Percentiles rank a stretch among this genome's conserved stretches.
These are phyloP conservation scores for Clitoria ternatea DNA, from an alignment of 306 rosid genomes.

Conservation along the genomic window DNA sequence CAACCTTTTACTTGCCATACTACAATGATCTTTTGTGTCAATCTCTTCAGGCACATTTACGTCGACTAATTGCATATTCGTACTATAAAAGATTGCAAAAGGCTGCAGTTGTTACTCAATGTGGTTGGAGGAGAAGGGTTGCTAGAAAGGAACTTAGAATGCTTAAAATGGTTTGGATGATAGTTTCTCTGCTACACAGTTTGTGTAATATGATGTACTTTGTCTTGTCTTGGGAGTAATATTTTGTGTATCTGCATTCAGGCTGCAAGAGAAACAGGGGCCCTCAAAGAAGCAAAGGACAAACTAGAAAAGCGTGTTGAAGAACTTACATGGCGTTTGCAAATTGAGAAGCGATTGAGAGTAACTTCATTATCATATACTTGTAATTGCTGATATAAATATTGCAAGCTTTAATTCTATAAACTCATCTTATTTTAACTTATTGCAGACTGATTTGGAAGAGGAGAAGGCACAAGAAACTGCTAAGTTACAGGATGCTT, in stretches of 20 bases:
- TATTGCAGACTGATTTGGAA: slow-evolving; percentile 87
- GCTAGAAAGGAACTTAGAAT: slow-evolving; percentile 91
- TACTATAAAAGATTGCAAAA: slow-evolving; percentile 81
- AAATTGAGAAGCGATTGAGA: slow-evolving; percentile 94
- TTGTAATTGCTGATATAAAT: slow-evolving; percentile 3
- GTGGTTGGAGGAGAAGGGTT: slow-evolving; percentile 94
- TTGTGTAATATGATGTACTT: slow-evolving; percentile 24
- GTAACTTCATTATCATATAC: slow-evolving; percentile 43
- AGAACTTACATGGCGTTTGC: slow-evolving; percentile 99
- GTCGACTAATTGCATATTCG: slow-evolving; percentile 62
- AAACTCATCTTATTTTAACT: slow-evolving; percentile 19
- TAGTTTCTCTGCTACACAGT: slow-evolving; percentile 20
- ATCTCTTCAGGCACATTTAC: slow-evolving; percentile 69
- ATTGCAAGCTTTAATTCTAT: slow-evolving; percentile 3
- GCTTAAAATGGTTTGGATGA: slow-evolving; percentile 80
- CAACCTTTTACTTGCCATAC: slow-evolving; percentile 16
- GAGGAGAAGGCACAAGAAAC: slow-evolving; percentile 91
- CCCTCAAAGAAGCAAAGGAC: slow-evolving; percentile 98
- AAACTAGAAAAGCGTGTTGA: slow-evolving; percentile 99
- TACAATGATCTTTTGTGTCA: slow-evolving; percentile 16
- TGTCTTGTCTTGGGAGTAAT: slow-evolving; percentile 21
- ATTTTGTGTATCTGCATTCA: slow-evolving; percentile 34
- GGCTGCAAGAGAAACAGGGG: slow-evolving; percentile 99
- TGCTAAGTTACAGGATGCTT: slow-evolving; percentile 66
- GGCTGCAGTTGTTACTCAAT: slow-evolving; percentile 80